phyloP scores from a whole-genome alignment of 2,329 filamentous ascomycete genomes.

The Cryphonectria japonica region DNA sequence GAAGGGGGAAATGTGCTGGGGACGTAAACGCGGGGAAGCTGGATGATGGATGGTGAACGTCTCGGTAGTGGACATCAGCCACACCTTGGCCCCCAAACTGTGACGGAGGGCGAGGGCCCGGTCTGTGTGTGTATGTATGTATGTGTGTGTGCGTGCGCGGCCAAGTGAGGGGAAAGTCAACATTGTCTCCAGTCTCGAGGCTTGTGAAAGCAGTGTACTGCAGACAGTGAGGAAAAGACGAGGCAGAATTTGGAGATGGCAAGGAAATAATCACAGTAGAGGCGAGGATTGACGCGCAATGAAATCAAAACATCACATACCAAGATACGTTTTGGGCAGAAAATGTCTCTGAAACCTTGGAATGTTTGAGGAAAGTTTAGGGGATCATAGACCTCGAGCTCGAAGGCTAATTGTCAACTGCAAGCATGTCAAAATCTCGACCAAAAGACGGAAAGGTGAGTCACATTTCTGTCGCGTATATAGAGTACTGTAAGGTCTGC shows the following conservation, averaged over 20 bases:
- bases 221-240: not conserved
- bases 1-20: conserved; percentile 3
- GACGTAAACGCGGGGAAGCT: conserved; percentile 22
- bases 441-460: conserved; percentile 1
- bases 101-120: not conserved
- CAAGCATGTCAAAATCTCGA: conserved; percentile 15
- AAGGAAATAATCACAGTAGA: conserved; percentile 2
- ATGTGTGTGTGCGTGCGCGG: not conserved
- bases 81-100: conserved; percentile 1
- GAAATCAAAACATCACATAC: conserved; percentile 1
- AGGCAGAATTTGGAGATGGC: conserved; percentile 14
- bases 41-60: conserved; percentile 11
- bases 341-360: not conserved
- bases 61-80: conserved; percentile 22
- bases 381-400: conserved; percentile 9
- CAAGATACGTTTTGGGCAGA: conserved; percentile 5
- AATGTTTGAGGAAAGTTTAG: not conserved
- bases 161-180: conserved; percentile 11
- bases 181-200: conserved; percentile 6
- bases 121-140: not conserved
- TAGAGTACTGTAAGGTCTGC: not conserved
- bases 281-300: not conserved
- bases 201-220: not conserved
- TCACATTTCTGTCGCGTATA: conserved; percentile 2
- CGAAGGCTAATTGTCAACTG: not conserved